Percentiles rank a stretch among this genome's conserved stretches.
phyloP scores from a whole-genome alignment of 768 basidiomycete species.

The Dictyophora rubrovolvata region DNA sequence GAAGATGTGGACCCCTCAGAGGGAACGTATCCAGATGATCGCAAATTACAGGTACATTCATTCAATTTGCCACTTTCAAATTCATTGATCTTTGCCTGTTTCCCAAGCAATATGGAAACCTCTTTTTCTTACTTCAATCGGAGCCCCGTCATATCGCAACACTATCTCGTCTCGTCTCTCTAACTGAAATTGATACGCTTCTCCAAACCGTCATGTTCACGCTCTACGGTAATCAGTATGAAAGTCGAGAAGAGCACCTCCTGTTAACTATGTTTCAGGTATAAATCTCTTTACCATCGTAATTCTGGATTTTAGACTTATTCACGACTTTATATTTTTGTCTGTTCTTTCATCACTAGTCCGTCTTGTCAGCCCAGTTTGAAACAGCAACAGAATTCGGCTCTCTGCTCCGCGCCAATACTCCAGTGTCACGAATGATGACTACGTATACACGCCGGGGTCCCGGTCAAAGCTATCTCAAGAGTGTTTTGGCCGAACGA shows the following conservation, averaged over 20 bases:
- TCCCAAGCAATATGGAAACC: constrained; percentile 89
- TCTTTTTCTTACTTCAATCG: constrained; percentile 97
- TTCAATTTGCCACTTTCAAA: background rate
- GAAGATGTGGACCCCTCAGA: constrained; percentile 93
- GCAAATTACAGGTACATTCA: constrained; percentile 43
- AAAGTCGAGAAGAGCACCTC: constrained; percentile 94
- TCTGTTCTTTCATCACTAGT: constrained; percentile 35
- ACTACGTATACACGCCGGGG: constrained; percentile 98
- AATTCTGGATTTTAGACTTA: background rate
- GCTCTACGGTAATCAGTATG: constrained; percentile 98
- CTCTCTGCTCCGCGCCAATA: constrained; percentile 96
- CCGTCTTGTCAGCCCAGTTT: constrained; percentile 96
- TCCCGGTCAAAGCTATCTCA: constrained; percentile 96
- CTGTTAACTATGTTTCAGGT: constrained; percentile 94
- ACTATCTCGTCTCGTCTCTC: constrained; percentile 89
- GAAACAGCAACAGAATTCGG: constrained; percentile 99
- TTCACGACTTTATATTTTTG: background rate
- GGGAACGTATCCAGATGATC: constrained; percentile 89
- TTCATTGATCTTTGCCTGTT: background rate
- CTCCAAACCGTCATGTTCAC: constrained; percentile 99
- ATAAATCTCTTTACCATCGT: constrained; percentile 10
- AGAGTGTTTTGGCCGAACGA: constrained; percentile 92
- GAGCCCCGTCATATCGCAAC: constrained; percentile 96
- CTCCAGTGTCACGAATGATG: constrained; percentile 99
- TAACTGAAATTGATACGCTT: constrained; percentile 96